phyloP scores from a whole-genome alignment of 805 yeast genomes.

The Wickerhamiella brachini region DNA sequence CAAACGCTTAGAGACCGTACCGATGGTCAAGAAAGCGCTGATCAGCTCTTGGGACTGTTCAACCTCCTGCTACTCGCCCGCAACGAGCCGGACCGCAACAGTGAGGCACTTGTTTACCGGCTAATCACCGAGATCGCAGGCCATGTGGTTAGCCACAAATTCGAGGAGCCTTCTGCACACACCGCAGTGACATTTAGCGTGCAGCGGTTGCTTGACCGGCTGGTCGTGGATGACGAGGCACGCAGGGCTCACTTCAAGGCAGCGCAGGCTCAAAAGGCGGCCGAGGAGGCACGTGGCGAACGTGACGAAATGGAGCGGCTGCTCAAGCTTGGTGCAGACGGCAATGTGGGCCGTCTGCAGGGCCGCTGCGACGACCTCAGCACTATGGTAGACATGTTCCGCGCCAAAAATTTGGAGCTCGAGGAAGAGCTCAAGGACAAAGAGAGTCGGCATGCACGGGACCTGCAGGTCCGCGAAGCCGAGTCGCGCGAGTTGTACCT shows the following conservation, averaged over 20 bases:
- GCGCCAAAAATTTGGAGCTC: conserved; percentile 48
- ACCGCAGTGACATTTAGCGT: conserved; percentile 56
- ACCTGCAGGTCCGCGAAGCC: conserved; percentile 35
- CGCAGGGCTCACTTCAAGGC: conserved; percentile 51
- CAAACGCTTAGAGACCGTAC: conserved; percentile 44
- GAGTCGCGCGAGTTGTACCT: conserved; percentile 34
- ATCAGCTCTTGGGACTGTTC: conserved; percentile 44
- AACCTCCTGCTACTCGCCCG: conserved; percentile 47
- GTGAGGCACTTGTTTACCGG: conserved; percentile 38
- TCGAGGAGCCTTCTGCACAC: conserved; percentile 35
- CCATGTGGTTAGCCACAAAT: conserved; percentile 29
- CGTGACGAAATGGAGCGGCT: conserved; percentile 50
- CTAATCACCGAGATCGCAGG: conserved; percentile 50
- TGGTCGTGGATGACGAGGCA: conserved; percentile 80
- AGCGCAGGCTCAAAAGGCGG: conserved; percentile 36
- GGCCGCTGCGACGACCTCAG: conserved; percentile 53
- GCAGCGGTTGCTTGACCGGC: conserved; percentile 51
- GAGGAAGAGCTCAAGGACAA: conserved; percentile 49
- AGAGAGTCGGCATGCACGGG: conserved; percentile 29
- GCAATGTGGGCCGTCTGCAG: conserved; percentile 45
- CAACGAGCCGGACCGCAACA: conserved; percentile 22
- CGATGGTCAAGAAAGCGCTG: conserved; percentile 44
- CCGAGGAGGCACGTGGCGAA: conserved; percentile 46
- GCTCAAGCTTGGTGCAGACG: conserved; percentile 63
- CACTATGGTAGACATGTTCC: conserved; percentile 40